These are phyloP conservation scores for Boletellus sp. DNA, from an alignment of 1,284 basidiomycete species.

Conservation along the genomic window DNA sequence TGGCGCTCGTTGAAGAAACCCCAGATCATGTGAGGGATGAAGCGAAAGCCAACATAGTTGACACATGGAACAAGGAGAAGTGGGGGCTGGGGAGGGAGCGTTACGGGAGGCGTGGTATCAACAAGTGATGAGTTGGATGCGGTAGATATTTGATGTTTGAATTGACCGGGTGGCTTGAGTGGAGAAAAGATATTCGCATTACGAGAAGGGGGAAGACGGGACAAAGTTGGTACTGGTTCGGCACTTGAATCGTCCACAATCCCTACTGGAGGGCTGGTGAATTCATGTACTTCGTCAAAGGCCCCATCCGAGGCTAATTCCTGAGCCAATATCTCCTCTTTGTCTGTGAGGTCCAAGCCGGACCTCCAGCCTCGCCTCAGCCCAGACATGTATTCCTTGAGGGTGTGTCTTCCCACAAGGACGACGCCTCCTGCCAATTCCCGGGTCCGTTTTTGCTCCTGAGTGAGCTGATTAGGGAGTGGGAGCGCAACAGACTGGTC, in stretches of 20 bases:
- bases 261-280: slow-evolving; percentile 21
- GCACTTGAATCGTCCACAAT: slow-evolving; percentile 30
- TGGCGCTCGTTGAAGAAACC: slow-evolving; percentile 91
- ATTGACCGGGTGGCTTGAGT: slow-evolving; percentile 28
- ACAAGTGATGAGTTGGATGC: slow-evolving; percentile 3
- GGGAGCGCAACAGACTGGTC: slow-evolving; percentile 46
- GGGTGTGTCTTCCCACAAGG: slow-evolving; percentile 85
- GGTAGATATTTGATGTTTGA: slow-evolving; percentile 22
- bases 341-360: slow-evolving; percentile 64
- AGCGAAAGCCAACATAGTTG: slow-evolving; percentile 82
- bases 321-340: slow-evolving; percentile 72
- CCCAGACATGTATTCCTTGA: slow-evolving; percentile 94
- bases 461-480: slow-evolving; percentile 57
- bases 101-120: slow-evolving; percentile 47
- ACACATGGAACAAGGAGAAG: slow-evolving; percentile 86
- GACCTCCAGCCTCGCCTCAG: slow-evolving; percentile 85
- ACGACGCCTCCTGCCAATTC: slow-evolving; percentile 82
- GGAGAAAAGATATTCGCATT: slow-evolving; percentile 43
- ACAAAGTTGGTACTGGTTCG: slow-evolving; percentile 40
- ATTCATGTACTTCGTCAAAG: slow-evolving; percentile 66
- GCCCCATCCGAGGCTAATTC: slow-evolving; percentile 69
- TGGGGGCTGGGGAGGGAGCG: slow-evolving; percentile 77
- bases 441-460: slow-evolving; percentile 53
- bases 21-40: slow-evolving; percentile 87
- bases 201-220: slow-evolving; percentile 39